Conservation (phyloP, 805 yeast species). For the Ogataea ramenticola region DNA sequence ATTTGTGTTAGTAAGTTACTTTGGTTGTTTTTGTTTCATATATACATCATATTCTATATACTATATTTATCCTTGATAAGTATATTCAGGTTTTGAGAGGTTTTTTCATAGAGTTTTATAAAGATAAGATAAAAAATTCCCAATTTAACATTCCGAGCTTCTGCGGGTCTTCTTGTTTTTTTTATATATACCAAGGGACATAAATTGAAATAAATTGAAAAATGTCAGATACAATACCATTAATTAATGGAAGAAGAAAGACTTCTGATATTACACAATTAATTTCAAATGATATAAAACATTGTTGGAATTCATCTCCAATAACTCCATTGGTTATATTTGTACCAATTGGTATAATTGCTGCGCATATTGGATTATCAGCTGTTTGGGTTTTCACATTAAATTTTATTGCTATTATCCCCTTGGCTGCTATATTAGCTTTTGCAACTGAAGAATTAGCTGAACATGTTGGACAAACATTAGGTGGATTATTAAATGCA, state of each 20-base stretch:
- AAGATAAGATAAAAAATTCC: no score
- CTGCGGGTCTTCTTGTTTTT: no score
- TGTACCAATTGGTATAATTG: slow-evolving; percentile 84
- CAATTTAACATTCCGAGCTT: no score
- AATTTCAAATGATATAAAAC: neutral
- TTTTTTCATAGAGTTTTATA: no score
- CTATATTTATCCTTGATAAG: no score
- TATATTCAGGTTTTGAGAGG: no score
- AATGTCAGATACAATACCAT: neutral
- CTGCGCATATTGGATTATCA: slow-evolving; percentile 53
- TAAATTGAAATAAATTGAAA: no score
- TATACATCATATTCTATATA: no score
- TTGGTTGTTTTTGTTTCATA: no score
- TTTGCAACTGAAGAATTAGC: slow-evolving; percentile 92
- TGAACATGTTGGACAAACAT: slow-evolving; percentile 79
- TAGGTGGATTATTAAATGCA: slow-evolving; percentile 93
- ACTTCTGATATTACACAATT: no score
- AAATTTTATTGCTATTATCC: slow-evolving; percentile 86
- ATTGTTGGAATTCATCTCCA: slow-evolving; percentile 30
- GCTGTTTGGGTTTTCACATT: slow-evolving; percentile 53
- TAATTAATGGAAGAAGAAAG: neutral
- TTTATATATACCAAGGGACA: no score
- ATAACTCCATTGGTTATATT: slow-evolving; percentile 71
- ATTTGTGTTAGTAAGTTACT: no score
- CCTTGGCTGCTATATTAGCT: slow-evolving; percentile 84